Evolutionary conservation across 2,329 filamentous ascomycete genomes (phyloP), one percentile per base, ranked within the genome.

Genomic region (Diaporthe citri): DNA sequence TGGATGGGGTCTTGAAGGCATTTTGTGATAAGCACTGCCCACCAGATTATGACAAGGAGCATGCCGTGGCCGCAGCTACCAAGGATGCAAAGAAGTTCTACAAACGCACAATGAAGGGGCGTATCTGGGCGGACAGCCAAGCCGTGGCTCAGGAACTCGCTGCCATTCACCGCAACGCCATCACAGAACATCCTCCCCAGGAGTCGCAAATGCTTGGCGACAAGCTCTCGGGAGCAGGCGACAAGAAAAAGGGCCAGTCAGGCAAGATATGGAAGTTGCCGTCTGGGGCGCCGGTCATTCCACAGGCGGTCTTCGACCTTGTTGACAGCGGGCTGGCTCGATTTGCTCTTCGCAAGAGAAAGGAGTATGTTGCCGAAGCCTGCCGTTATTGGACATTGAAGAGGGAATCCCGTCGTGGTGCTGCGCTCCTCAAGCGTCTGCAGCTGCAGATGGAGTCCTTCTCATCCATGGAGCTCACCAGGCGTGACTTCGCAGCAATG

Each of bases 331-430:
- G 96, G 0, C 88, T 99, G 46, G 91, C 93, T 77, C 92, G 95
- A 64, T 98, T 98, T 82, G 91, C 91, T 48, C 86, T 92, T 74
- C 91, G 93, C 41, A 97, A 97, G 82, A 92, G 95, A 71, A 98
- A 97, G 81, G 96, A 98, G 76, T 99, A 95, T 82, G 93, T 97
- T 3, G 93, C 95, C 74, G 96, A 98, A 83, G 94, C 94, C 2
- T 98, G 96, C 85, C 95, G 95, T 79, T 99, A 98, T 84, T 99
- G 97, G 97, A 98, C 97, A 0, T 85, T 99, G 77, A 99, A 99
- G 86, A 92, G 97, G 73, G 97, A 99, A 83, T 94, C 96, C 76
- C 92, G 97, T 46, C 90, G 97, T 75, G 97, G 97, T 62, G 97
- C 97, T 41, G 95, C 97, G 5, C 88, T 99, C 73, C 89, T 99